Evolutionary conservation across 352 stramenopile genomes (phyloP).

Genomic region (Phytopythium cucurbitacearum): DNA sequence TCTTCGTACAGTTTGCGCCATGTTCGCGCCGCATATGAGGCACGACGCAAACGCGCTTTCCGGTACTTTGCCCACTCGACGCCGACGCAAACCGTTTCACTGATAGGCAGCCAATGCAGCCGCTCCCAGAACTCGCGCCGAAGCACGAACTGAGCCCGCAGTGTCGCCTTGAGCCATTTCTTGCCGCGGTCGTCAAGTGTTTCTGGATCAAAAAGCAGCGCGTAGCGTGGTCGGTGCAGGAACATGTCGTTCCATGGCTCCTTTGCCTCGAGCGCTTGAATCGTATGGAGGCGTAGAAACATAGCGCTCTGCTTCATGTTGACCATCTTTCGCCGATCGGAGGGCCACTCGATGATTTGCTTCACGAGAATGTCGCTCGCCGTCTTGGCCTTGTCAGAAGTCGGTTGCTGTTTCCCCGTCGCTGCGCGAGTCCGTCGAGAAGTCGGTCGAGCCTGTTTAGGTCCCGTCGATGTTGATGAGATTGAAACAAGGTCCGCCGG

Average conservation of each 20-base stretch:
- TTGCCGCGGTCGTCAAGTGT: conserved; percentile 16
- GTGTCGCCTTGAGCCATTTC: conserved; percentile 24
- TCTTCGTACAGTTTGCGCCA: conserved; percentile 42
- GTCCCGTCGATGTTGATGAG: not conserved
- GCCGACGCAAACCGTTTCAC: conserved; percentile 31
- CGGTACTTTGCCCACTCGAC: conserved; percentile 33
- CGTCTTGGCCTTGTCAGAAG: conserved; percentile 4
- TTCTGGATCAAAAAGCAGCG: conserved; percentile 23
- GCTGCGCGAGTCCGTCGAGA: conserved; percentile 4
- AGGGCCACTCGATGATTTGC: conserved; percentile 32
- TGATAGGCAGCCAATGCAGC: conserved; percentile 44
- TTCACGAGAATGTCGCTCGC: conserved; percentile 11
- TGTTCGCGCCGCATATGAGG: conserved; percentile 26
- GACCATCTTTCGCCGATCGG: conserved; percentile 33
- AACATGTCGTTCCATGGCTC: conserved; percentile 43
- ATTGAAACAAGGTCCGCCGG: not conserved
- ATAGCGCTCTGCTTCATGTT: conserved; percentile 37
- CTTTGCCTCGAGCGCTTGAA: conserved; percentile 17
- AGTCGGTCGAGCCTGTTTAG: not conserved
- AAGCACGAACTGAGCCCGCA: conserved; percentile 41
- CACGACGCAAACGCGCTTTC: conserved; percentile 31
- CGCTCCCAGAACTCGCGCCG: conserved; percentile 44
- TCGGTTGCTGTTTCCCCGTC: conserved; percentile 10
- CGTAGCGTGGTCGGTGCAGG: conserved; percentile 20
- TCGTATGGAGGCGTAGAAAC: conserved; percentile 18